phyloP scores from a whole-genome alignment of 805 yeast species.

The Saccharomycopsis babjevae region DNA sequence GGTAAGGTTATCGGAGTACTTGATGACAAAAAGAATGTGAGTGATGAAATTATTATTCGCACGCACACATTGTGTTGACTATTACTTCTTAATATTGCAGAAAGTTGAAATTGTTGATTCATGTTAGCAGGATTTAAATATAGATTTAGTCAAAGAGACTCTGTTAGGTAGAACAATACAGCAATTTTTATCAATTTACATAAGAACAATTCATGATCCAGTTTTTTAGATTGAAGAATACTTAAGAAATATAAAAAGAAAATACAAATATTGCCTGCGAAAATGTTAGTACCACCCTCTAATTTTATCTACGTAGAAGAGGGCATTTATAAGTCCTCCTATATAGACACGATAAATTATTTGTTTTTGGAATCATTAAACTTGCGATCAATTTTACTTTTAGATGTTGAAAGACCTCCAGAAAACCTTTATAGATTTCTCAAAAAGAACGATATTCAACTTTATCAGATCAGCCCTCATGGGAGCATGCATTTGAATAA shows the following conservation, averaged over 20 bases:
- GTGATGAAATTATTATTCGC: too few species aligned
- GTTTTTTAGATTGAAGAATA: neutral
- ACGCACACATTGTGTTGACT: too few species aligned
- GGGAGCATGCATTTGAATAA: constrained; percentile 22
- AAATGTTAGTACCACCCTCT: constrained; percentile 86
- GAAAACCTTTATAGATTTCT: constrained; percentile 59
- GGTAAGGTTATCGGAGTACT: too few species aligned
- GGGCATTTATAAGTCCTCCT: constrained; percentile 75
- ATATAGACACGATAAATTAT: constrained; percentile 62
- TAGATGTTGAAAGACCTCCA: constrained; percentile 83
- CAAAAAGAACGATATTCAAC: constrained; percentile 41
- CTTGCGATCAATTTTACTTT: constrained; percentile 55
- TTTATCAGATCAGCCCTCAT: constrained; percentile 23
- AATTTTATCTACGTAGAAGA: constrained; percentile 87
- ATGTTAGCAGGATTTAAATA: too few species aligned
- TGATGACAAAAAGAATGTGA: too few species aligned
- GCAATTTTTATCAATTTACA: too few species aligned
- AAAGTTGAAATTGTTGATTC: too few species aligned
- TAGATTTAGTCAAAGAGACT: too few species aligned
- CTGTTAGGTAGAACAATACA: too few species aligned
- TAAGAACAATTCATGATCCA: too few species aligned
- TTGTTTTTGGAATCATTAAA: constrained; percentile 70
- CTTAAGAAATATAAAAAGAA: neutral
- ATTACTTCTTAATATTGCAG: too few species aligned
- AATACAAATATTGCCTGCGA: neutral